Evolutionary conservation across 305 asterid genomes (phyloP).

Genomic region (Fraxinus sp.): DNA sequence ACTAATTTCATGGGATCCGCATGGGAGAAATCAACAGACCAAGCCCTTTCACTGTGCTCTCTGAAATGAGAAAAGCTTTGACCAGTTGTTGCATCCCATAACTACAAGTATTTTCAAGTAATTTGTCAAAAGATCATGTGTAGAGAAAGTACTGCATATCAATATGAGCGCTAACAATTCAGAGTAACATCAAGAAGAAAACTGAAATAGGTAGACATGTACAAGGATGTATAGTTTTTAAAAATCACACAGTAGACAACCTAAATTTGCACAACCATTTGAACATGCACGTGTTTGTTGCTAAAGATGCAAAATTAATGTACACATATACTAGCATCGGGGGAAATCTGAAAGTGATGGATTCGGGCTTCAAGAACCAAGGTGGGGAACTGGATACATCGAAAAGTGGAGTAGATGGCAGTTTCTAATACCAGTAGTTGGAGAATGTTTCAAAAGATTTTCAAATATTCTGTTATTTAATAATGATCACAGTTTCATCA

Average conservation of each 20-base stretch:
- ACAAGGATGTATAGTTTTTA: background rate
- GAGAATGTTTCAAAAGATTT: background rate
- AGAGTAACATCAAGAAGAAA: background rate
- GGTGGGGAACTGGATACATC: background rate
- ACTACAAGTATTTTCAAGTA: constrained; percentile 50
- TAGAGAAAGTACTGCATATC: constrained; percentile 7
- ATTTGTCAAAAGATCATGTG: constrained; percentile 18
- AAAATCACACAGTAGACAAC: constrained; percentile 11
- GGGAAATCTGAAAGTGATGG: background rate
- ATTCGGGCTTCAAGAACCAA: background rate
- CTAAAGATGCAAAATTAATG: background rate
- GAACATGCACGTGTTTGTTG: background rate
- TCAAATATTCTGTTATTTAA: background rate
- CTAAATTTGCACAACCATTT: background rate
- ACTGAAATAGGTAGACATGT: background rate
- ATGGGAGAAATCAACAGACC: constrained; percentile 95
- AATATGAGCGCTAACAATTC: constrained; percentile 11
- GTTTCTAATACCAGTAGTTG: background rate
- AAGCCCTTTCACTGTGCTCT: constrained; percentile 86
- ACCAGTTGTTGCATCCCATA: constrained; percentile 94
- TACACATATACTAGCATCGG: constrained; percentile 1
- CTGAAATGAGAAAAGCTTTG: constrained; percentile 52
- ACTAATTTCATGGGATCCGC: constrained; percentile 74
- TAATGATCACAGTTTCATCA: background rate
- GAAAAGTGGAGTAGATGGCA: background rate